Percentiles rank a stretch among this genome's conserved stretches.
Conservation (phyloP, 306 rosid genomes). For the Fagus sylvatica region DNA sequence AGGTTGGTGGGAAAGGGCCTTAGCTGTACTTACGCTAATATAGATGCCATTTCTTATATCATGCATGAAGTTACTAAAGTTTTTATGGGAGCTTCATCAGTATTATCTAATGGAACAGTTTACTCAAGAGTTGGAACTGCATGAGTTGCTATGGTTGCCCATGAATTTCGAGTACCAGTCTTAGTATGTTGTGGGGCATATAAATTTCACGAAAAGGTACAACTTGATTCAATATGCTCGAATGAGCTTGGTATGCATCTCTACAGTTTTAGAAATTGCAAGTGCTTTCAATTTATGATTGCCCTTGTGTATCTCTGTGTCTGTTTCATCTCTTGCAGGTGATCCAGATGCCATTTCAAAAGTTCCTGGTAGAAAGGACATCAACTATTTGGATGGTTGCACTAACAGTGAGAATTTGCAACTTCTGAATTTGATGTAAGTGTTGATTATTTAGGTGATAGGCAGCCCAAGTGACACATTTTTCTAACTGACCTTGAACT, state of each 20-base stretch:
- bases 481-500: conserved; percentile 33
- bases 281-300: conserved; percentile 6
- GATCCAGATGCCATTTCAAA: conserved; percentile 52
- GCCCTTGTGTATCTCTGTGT: conserved; percentile 10
- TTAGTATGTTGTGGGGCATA: conserved; percentile 63
- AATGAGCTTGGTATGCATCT: conserved; percentile 54
- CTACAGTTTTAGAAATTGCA: not conserved
- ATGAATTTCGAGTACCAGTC: conserved; percentile 57
- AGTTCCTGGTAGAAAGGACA: conserved; percentile 44
- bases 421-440: conserved; percentile 57
- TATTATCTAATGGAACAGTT: conserved; percentile 59
- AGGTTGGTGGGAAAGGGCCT: conserved; percentile 63
- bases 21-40: conserved; percentile 55
- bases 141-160: conserved; percentile 66
- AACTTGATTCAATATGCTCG: conserved; percentile 62
- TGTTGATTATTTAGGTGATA: conserved; percentile 5
- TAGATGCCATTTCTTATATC: conserved; percentile 57
- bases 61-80: conserved; percentile 63
- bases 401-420: conserved; percentile 45
- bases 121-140: conserved; percentile 65
- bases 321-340: conserved; percentile 40
- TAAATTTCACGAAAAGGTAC: conserved; percentile 66
- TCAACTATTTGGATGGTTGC: conserved; percentile 52
- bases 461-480: not conserved
- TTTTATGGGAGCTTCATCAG: conserved; percentile 56